Evolutionary conservation across 306 rosid genomes (phyloP).

Genomic region (Bauhinia variegata): DNA sequence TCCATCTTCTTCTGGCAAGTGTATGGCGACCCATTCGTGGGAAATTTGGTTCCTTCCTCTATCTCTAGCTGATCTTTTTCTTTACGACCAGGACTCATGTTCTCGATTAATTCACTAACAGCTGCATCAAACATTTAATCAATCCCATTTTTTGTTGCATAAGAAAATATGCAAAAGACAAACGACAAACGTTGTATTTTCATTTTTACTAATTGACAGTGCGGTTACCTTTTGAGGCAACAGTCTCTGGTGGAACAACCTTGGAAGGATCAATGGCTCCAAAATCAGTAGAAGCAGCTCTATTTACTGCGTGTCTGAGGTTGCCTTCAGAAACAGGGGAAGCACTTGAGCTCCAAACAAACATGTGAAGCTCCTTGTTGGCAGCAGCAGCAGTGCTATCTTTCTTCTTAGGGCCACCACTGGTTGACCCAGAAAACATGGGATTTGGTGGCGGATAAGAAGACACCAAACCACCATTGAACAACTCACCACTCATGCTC

Average conservation of each 20-base stretch:
- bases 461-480: slow-evolving; percentile 51
- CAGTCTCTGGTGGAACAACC: slow-evolving; percentile 47
- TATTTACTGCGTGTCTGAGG: slow-evolving; percentile 64
- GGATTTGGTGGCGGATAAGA: slow-evolving; percentile 80
- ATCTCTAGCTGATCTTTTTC: slow-evolving; percentile 40
- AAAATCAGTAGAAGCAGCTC: slow-evolving; percentile 64
- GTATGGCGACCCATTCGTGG: slow-evolving; percentile 53
- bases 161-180: neutral
- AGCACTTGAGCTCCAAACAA: slow-evolving; percentile 90
- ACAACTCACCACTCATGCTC: slow-evolving; percentile 79
- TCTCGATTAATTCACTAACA: slow-evolving; percentile 54
- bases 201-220: neutral
- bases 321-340: slow-evolving; percentile 87
- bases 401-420: slow-evolving; percentile 61
- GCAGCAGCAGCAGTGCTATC: slow-evolving; percentile 30
- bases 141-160: neutral
- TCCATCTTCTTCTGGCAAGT: slow-evolving; percentile 63
- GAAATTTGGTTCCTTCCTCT: slow-evolving; percentile 60
- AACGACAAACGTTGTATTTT: neutral
- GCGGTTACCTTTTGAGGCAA: slow-evolving; percentile 67
- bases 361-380: slow-evolving; percentile 85
- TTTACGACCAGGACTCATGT: slow-evolving; percentile 67
- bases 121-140: slow-evolving; percentile 35
- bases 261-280: slow-evolving; percentile 58
- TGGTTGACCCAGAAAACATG: slow-evolving; percentile 66